Base-by-base conservation (phyloP, 306 rosid species). In the Quillaja saponaria region DNA sequence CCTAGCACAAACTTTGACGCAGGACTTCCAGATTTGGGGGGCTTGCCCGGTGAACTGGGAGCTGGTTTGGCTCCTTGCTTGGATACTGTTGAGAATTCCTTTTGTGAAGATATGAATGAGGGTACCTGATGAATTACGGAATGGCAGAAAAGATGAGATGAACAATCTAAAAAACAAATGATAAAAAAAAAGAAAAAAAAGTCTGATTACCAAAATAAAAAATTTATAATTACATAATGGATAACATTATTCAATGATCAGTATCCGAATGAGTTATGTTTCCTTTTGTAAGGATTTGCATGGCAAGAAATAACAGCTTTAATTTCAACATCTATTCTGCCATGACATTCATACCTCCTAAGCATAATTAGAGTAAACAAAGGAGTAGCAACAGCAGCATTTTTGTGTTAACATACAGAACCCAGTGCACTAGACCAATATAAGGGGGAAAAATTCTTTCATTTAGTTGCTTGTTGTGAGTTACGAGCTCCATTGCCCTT, bases 21-120 rank as follows among this genome's bases (percentile, higher is more conserved):
- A 35, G 85, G 70, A 57, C 71, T 73, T 39, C 69, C 68, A 14
- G 87, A 69, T 50, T 76, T 72, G 5, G 91, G 78, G 13, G 84
- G 81, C 59, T 69, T 75, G 45, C 76, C 76, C 1, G 84, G 16
- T 16, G 85, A 73, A 8, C 78, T 83, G 39, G 88, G 83, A 44
- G 53, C 20, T 13, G 81, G 60, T 52, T 71, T 21, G 6, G 65
- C 78, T 55, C 64, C 75, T 55, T 75, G 75, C 50, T 71, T 69
- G 4, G 84, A 71, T 42, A 51, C 67, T 49, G 81, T 72, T 55
- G 98, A 88, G 59, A 84, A 83, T 58, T 79, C 83, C 76, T 66
- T 86, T 49, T 72, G 79, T 8, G 75, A 61, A 63, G 81, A 75
- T 61, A 82, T 68, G 68, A 58, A 70, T 17, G 58, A 58, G n/a